Base-by-base conservation (phyloP, 1,139 yeast species). In the Suhomyces guaymorum region DNA sequence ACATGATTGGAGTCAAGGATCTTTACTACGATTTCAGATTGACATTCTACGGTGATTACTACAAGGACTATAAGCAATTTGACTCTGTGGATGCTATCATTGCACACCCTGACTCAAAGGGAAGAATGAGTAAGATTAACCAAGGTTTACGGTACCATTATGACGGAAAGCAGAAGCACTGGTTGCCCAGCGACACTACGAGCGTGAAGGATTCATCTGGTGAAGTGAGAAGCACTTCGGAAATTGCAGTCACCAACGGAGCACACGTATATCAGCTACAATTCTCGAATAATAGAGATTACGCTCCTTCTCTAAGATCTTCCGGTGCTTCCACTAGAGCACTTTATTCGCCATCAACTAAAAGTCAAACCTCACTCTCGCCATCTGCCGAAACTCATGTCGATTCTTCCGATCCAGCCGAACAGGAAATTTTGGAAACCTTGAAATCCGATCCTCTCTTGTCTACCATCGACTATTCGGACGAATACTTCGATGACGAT, bases 101-200 rank as follows among this genome's bases (percentile, higher is more conserved):
- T 26, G 83, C 86, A 2, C 89, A 82, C 44, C 88, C 88, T 1
- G 75, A 73, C 20, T 75, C 87, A 1, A 66, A 68, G 13, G 79
- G 92, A 0, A 63, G 94, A 33, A 69, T 78, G 68, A 79, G 84
- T 35, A 73, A 95, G 42, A 75, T 92, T 29, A 79, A 82, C 44
- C 85, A 88, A 41, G 99, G 99, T 0, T 61, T 90, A 43, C 61
- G 99, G 27, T 89, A 88, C 55, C 78, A 80, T 28, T 75, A 78
- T 37, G 85, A 87, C 32, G 97, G 97, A 0, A 74, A 76, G 36
- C 79, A 78, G 18, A 87, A 86, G 48, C 89, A 89, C 55, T 92
- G 97, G 97, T 61, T 92, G 6, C 84, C 87, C 0, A 64, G 24
- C 11, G 19, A 17, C 25, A 46, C 41, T 10, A 49, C 44, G 22